A percentile compares a stretch with the other conserved stretches of the same genome.
These are phyloP conservation scores for Astrocystis sublimbata DNA, from an alignment of 495 filamentous ascomycete species.

Conservation along the genomic window DNA sequence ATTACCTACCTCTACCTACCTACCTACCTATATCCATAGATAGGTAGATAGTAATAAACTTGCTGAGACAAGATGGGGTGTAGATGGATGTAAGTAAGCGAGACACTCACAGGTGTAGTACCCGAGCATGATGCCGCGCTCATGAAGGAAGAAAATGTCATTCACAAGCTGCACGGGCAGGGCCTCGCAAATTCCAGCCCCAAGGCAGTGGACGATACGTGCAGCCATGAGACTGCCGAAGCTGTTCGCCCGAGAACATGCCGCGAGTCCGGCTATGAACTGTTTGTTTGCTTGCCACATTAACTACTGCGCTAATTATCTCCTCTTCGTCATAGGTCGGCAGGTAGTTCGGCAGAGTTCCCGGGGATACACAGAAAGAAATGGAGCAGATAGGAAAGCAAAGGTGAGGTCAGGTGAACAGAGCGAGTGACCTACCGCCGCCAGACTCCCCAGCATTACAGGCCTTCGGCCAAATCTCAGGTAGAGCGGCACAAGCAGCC, in stretches of 20 bases:
- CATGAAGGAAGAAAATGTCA: constrained; percentile 67
- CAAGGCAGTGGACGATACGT: constrained; percentile 57
- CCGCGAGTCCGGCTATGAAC: constrained; percentile 60
- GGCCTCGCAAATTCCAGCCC: constrained; percentile 62
- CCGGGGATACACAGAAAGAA: too few species aligned
- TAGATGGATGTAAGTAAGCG: too few species aligned
- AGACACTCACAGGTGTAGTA: constrained; percentile 63
- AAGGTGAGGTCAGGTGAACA: too few species aligned
- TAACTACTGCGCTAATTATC: too few species aligned
- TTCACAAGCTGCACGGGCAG: constrained; percentile 65
- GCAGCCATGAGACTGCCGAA: constrained; percentile 57
- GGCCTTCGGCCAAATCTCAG: constrained; percentile 59
- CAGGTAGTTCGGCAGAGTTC: too few species aligned
- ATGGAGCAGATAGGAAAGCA: too few species aligned
- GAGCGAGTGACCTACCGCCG: constrained; percentile 50
- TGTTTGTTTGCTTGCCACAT: too few species aligned
- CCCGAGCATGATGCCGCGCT: constrained; percentile 58
- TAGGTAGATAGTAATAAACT: too few species aligned
- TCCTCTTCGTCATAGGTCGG: too few species aligned
- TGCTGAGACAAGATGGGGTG: too few species aligned
- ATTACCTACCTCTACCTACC: too few species aligned
- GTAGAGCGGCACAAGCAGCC: constrained; percentile 61
- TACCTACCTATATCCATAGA: too few species aligned
- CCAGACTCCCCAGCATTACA: constrained; percentile 54
- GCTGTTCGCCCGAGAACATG: constrained; percentile 51